Base-by-base conservation (phyloP, 176 grass and related monocot genomes). In the Puccinellia tenuiflora region DNA sequence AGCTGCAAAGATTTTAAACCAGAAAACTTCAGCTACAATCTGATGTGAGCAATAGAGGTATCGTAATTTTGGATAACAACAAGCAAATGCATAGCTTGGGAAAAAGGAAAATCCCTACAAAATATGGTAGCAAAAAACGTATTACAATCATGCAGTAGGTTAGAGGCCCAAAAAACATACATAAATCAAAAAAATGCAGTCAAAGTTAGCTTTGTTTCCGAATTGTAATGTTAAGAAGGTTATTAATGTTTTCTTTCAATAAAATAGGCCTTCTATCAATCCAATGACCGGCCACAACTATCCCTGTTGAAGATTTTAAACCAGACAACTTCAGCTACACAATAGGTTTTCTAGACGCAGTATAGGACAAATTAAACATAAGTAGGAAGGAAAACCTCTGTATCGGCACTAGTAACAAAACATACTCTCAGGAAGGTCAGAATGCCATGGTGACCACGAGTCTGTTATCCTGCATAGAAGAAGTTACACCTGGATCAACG, bases 401-500 rank as follows among this genome's bases (percentile, higher is more conserved):
- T 28, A 20, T 26, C 43, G 72, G 24, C 66, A 66, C 6, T 17
- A 37, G 18, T 33, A 50, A 52, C 20, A 82, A 0, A 17, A 14
- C 37, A 9, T 13, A 40, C 18, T 62, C 52, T 54, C 18, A 51
- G 50, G 81, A 89, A 9, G 9, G 7, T 3, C 22, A 70, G 24
- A 47, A 12, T 67, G 64, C 56, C 21, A 1, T 18, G 18, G 20
- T 12, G 18, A 37, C 6, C 57, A 67, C 11, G 22, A 67, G 16
- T 57, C 76, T 57, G 25, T 66, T 66, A 60, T 75, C 28, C 47
- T 85, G n/a, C 2, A 3, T 71, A 53, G 65, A 83, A 82, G 24
- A 45, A 81, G 40, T 34, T 60, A 61, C 71, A 57, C 61, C 50
- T 85, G 82, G 43, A 89, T 85, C 40, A 81, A 37, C 11, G 1